These are phyloP conservation scores for Saccharum hybrid DNA, from an alignment of 202 grass and related monocot genomes.

Conservation along the genomic window DNA sequence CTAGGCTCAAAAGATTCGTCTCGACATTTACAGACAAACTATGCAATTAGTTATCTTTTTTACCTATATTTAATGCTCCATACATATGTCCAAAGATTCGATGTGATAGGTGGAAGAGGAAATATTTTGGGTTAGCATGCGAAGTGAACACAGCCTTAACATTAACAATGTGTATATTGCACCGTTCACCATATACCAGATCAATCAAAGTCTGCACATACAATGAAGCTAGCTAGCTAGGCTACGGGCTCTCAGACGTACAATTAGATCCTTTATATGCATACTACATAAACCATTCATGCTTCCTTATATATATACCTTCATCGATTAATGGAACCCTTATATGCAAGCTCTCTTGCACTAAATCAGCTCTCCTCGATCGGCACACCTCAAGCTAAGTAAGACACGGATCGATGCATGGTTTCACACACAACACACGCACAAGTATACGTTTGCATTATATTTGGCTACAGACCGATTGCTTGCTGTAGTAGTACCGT, in stretches of 20 bases:
- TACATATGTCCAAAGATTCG: too few species aligned
- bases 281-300: constrained; percentile 5
- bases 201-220: constrained; percentile 46
- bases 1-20: too few species aligned
- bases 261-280: constrained; percentile 44
- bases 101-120: too few species aligned
- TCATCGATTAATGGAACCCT: background rate
- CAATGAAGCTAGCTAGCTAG: constrained; percentile 59
- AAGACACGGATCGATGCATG: background rate
- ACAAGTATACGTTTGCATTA: background rate
- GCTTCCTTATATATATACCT: background rate
- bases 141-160: too few species aligned
- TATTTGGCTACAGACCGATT: background rate
- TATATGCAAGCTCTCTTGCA: background rate
- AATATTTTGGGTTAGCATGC: too few species aligned
- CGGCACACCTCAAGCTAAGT: background rate
- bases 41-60: too few species aligned
- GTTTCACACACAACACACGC: background rate
- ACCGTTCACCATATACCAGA: constrained; percentile 46
- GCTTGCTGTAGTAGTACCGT: background rate
- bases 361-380: background rate
- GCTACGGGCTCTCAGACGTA: constrained; percentile 4
- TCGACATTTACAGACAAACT: too few species aligned
- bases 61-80: too few species aligned
- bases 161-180: constrained; percentile 36